Evolutionary conservation across 2,329 filamentous ascomycete genomes (phyloP), one percentile per base, ranked within the genome.

Genomic region (Lasiodiplodia gonubiensis): DNA sequence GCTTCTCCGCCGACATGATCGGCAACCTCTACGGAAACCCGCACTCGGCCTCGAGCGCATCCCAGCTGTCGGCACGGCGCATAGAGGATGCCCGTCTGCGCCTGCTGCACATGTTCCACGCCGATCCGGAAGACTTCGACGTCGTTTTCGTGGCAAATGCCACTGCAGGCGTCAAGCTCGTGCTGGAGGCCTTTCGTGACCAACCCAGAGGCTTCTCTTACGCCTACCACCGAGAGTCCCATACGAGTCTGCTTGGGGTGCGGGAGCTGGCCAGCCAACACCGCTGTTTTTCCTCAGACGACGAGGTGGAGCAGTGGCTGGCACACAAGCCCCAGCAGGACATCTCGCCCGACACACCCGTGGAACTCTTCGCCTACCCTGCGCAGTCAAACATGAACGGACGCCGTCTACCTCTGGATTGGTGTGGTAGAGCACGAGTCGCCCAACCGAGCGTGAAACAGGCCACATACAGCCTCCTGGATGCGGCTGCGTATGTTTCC

Each of bases 311-410:
- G 18, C 72, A 77, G 1, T 97, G 92, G 91, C 80, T 94, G 8
- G 75, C 78, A 5, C 37, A 59, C 79, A 82, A 27, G 68, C 4
- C 30, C 11, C 5, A 14, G 72, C 11, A 68, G 72, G 37, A 72
- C 77, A 25, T 73, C 21, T 8, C 61, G 49, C 23, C 39, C 18
- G 8, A 51, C 21, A 82, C 60, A 73, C 74, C 48, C 60, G 75
- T 53, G 70, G 71, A 69, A 37, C 77, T 92, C 0, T 92, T 98
- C 76, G 91, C 92, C 33, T 97, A 93, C 76, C 91, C 94, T 8
- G 94, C 90, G 1, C 94, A 98, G 76, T 97, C 94, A 37, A 97
- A 97, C 75, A 91, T 97, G 90, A 91, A 94, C 70, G 94, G 94
- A 2, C 86, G 85, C 25, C 88, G 92, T 64, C 84, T 92, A 68